Evolutionary conservation across 208 protist species (phyloP), one percentile per base, ranked within the genome.

Genomic region (Acanthamoeba healyi): DNA sequence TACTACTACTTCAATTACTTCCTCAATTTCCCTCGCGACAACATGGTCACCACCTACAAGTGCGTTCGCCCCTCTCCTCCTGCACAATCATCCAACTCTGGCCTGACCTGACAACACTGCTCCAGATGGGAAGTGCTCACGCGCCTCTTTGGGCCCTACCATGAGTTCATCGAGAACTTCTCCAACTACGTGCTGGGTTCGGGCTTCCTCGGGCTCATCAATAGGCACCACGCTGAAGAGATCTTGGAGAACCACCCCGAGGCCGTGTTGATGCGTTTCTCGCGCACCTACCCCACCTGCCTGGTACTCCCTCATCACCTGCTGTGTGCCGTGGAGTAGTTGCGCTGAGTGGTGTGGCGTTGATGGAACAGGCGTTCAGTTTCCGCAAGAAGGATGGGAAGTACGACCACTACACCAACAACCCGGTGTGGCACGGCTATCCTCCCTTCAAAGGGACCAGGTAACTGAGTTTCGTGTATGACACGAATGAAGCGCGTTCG

Each of bases 11-110:
- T 88, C 32, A 88, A 63, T 46, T 88, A 88, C 51, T 88, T 88
- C 32, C 79, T 88, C 32, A 88, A 88, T 46, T 88, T 88, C 51
- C 79, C 79, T 24, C 79, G 46, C 32, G 79, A 88, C 36, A 88
- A 88, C 44, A 88, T 88, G 79, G 79, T 88, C 44, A 88, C 79
- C 44, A 88, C 79, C 79, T 88, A 88, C 79, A 88, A 88, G 79
- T 88, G 26, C 51, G 40, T 38, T 38, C 32, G 6, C 0, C 7
- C 0, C 40, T 24, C 40, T 61, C 5, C 70, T 1, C 12, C 29
- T 44, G 9, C 61, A 38, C 61, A 67, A 67, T 74, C 34, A 42
- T 79, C 0, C 14, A 38, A 12, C 1, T 79, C 40, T 79, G 10
- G 5, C 34, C n/a, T n/a, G n/a, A 72, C n/a, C 40, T 44, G 22